Evolutionary conservation across 495 filamentous ascomycete genomes (phyloP).

Genomic region (Penicillium alfredii): DNA sequence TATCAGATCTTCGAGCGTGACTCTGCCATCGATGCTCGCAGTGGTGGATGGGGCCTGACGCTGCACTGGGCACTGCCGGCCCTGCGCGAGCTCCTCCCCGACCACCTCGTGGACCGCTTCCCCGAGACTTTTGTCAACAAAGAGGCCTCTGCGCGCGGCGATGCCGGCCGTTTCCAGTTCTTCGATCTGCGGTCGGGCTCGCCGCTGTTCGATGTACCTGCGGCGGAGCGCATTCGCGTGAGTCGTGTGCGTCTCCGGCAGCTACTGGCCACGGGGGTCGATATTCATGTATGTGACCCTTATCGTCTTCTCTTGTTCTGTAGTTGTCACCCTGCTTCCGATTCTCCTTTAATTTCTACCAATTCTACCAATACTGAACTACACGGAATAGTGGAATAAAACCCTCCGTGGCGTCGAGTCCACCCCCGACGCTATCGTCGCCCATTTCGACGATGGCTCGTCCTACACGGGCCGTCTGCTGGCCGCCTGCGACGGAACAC

Average conservation of each 20-base stretch:
- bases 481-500: slow-evolving; percentile 51
- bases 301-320: background rate
- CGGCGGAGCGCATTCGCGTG: slow-evolving; percentile 44
- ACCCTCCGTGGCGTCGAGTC: slow-evolving; percentile 32
- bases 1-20: slow-evolving; percentile 21
- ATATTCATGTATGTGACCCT: slow-evolving; percentile 32
- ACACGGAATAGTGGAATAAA: slow-evolving; percentile 47
- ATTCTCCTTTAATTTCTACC: background rate
- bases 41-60: slow-evolving; percentile 2
- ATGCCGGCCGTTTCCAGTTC: slow-evolving; percentile 49
- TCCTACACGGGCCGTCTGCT: slow-evolving; percentile 43
- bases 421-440: slow-evolving; percentile 30
- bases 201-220: slow-evolving; percentile 41
- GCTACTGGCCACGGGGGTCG: slow-evolving; percentile 42
- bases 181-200: slow-evolving; percentile 47
- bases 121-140: slow-evolving; percentile 48
- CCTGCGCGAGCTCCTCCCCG: slow-evolving; percentile 40
- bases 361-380: too few relatives aligned
- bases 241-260: slow-evolving; percentile 42
- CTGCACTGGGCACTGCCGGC: slow-evolving; percentile 1
- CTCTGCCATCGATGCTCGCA: slow-evolving; percentile 2
- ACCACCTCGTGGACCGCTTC: slow-evolving; percentile 39
- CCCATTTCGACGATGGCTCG: slow-evolving; percentile 48
- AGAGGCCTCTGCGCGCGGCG: slow-evolving; percentile 33
- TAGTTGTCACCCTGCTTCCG: background rate